Evolutionary conservation across 2,329 filamentous ascomycete genomes (phyloP).

Genomic region (Helotiales sp.): DNA sequence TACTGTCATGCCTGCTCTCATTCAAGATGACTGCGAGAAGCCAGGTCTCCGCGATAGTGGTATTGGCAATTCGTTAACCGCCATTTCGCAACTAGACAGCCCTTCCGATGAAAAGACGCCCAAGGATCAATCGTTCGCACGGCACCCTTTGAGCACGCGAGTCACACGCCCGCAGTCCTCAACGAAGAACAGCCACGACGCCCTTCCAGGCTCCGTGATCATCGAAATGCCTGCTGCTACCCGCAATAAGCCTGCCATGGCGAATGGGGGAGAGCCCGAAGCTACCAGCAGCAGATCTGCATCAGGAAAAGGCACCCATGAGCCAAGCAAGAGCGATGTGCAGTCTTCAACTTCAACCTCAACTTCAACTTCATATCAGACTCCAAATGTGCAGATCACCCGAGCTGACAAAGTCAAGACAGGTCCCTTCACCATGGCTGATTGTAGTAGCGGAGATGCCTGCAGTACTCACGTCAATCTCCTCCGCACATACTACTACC

Average conservation of each 20-base stretch:
- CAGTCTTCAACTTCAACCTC: not conserved
- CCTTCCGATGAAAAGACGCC: not conserved
- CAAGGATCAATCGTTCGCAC: not conserved
- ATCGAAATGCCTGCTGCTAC: too few species aligned
- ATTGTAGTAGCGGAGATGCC: constrained; percentile 2
- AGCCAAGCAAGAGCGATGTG: not conserved
- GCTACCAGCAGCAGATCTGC: not conserved
- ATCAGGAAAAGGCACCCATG: too few species aligned
- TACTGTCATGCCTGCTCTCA: not conserved
- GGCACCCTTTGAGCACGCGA: not conserved
- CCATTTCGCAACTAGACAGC: not conserved
- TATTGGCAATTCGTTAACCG: too few species aligned
- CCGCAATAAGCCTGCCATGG: too few species aligned
- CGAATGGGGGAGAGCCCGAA: not conserved
- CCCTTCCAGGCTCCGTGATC: not conserved
- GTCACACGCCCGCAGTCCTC: not conserved
- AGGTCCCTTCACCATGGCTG: not conserved
- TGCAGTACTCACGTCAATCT: constrained; percentile 31
- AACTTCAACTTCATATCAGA: too few species aligned
- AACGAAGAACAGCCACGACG: not conserved
- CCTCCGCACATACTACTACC: constrained; percentile 26
- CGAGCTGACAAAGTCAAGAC: not conserved
- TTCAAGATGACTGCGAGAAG: not conserved
- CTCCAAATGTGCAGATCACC: not conserved
- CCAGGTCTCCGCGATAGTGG: not conserved